These are phyloP conservation scores for Knoxia roxburghii DNA, from an alignment of 257 asterid genomes.

Conservation along the genomic window DNA sequence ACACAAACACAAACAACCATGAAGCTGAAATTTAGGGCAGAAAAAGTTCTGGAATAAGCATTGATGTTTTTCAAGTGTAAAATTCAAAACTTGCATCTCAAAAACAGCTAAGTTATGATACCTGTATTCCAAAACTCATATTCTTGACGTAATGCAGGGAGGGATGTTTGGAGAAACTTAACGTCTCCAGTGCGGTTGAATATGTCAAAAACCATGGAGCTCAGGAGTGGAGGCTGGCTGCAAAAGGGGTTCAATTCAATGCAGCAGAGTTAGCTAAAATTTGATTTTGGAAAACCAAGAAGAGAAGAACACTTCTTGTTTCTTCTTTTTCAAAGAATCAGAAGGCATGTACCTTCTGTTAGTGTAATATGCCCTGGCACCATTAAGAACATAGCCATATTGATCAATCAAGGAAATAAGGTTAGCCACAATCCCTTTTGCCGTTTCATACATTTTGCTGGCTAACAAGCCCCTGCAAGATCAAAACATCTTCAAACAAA, in stretches of 20 bases:
- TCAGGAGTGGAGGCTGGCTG: conserved; percentile 91
- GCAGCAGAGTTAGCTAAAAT: background rate
- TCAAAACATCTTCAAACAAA: too few species aligned
- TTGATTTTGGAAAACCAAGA: conserved; percentile 6
- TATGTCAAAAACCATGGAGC: conserved; percentile 74
- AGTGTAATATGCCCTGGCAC: conserved; percentile 85
- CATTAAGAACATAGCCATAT: conserved; percentile 81
- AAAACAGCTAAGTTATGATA: too few species aligned
- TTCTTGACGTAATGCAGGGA: conserved; percentile 76
- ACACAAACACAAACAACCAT: too few species aligned
- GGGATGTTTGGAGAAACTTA: conserved; percentile 44
- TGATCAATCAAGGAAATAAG: conserved; percentile 60
- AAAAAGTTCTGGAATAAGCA: too few species aligned
- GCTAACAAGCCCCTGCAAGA: conserved; percentile 79
- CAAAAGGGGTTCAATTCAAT: conserved; percentile 10
- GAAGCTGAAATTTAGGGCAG: too few species aligned
- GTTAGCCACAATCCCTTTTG: conserved; percentile 83
- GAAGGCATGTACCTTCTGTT: conserved; percentile 60
- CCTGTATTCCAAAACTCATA: conserved; percentile 84
- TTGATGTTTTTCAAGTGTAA: too few species aligned
- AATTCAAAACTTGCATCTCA: too few species aligned
- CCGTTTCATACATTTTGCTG: conserved; percentile 82
- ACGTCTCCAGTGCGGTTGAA: conserved; percentile 53
- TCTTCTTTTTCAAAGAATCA: background rate
- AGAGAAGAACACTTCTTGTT: too few species aligned